phyloP scores from a whole-genome alignment of 2,329 filamentous ascomycete genomes.

The Byssoonygena ceratinophila region DNA sequence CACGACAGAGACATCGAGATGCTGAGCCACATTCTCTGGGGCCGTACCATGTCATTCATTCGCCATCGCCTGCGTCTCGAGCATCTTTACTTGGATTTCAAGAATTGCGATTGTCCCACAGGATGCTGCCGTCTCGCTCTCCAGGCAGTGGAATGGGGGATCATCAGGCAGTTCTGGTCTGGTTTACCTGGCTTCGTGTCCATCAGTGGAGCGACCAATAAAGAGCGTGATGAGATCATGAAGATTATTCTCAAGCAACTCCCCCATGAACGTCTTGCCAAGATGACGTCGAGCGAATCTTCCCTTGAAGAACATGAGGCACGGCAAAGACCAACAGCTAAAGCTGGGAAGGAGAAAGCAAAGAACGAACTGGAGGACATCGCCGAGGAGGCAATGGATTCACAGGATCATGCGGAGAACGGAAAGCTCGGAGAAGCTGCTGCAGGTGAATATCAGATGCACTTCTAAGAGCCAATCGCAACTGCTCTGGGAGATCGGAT shows the following conservation, averaged over 20 bases:
- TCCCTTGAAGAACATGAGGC: not conserved
- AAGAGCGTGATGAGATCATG: constrained; percentile 13
- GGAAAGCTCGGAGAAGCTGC: not conserved
- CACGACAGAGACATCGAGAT: constrained; percentile 15
- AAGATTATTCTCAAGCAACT: not conserved
- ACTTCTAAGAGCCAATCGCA: no score
- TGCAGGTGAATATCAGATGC: not conserved
- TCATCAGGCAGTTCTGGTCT: constrained; percentile 15
- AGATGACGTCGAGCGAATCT: not conserved
- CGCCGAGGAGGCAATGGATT: not conserved
- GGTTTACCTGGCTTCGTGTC: constrained; percentile 17
- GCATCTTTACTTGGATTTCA: constrained; percentile 17
- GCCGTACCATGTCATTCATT: constrained; percentile 20
- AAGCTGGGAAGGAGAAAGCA: not conserved
- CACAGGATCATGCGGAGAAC: not conserved
- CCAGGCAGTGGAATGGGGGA: constrained; percentile 18
- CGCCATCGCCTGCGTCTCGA: constrained; percentile 18
- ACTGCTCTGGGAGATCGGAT: no score
- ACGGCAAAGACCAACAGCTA: not conserved
- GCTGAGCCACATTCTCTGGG: constrained; percentile 20
- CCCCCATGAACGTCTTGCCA: not conserved
- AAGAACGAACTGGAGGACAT: not conserved
- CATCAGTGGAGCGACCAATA: constrained; percentile 14
- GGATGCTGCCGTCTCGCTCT: constrained; percentile 19
- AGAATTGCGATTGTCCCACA: constrained; percentile 16